Evolutionary conservation across 2,329 filamentous ascomycete genomes (phyloP), one percentile per base, ranked within the genome.

Genomic region (Arthrobotrys megalospora): DNA sequence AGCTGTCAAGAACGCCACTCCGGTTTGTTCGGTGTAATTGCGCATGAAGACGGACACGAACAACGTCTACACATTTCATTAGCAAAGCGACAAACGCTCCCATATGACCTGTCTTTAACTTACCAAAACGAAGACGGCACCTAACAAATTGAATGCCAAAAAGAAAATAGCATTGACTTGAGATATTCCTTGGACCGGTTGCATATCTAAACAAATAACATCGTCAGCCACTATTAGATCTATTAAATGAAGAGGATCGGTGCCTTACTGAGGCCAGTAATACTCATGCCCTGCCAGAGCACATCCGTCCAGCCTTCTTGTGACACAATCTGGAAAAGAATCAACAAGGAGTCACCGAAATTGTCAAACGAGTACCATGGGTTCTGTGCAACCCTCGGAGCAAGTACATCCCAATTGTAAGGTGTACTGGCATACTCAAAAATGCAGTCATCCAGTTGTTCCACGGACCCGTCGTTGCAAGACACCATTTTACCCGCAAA

Each of bases 11-110:
- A 95, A 99, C 1, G 96, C 96, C 50, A 99, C 96, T 0, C 96
- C 96, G 0, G 96, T 99, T 85, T 98, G 94, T 85, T 99, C 96
- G 0, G 96, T 99, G 85, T 99, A 99, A 84, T 97, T 99, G 79
- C 96, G 93, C 96, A 99, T 99, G 84, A 99, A 99, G 79, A 99
- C 96, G 71, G 96, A 98, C 58, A 99, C 96, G 84, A 99, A 99
- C 83, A 99, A 87, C 0, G 96, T 99, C 80, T 82, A 64, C 65
- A 32, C 58, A 41, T 68, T 28, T 38, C 8, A 19, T 63, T 58
- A 78, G 21, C 32, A 14, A 14, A 50, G 6, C 36, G 10, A 11
- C 14, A n/a, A 36, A 32, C 6, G 21, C 12, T 48, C 48, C 45
- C 3, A 36, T 24, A 36, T 12, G 24, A 21, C 2, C 14, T 10